phyloP scores from a whole-genome alignment of 2,329 filamentous ascomycete genomes.

The Diaporthe capsici region DNA sequence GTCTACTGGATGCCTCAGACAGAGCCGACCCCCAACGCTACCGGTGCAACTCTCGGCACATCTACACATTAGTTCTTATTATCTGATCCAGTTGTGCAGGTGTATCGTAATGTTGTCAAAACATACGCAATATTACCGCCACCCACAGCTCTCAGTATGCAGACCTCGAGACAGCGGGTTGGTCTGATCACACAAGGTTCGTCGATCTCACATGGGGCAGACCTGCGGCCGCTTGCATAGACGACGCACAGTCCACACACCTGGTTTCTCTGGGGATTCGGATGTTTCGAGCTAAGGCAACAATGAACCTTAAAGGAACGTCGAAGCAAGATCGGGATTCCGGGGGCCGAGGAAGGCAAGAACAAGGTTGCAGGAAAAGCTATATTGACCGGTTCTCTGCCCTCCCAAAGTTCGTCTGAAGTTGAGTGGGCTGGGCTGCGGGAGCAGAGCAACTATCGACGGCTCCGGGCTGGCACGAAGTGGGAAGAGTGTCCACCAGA shows the following conservation, averaged over 20 bases:
- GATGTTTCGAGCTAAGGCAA: slow-evolving; percentile 30
- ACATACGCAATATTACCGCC: slow-evolving; percentile 8
- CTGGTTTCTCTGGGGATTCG: slow-evolving; percentile 21
- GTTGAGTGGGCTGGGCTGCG: background rate
- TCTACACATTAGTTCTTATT: background rate
- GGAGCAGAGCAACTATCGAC: background rate
- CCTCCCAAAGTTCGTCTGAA: slow-evolving; percentile 21
- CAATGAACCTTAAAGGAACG: slow-evolving; percentile 33
- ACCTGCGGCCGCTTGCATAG: slow-evolving; percentile 16
- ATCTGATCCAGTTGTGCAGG: background rate
- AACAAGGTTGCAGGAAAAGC: slow-evolving; percentile 1
- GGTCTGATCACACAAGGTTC: slow-evolving; percentile 18
- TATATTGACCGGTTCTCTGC: background rate
- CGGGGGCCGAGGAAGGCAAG: background rate
- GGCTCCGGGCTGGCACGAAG: background rate
- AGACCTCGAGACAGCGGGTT: slow-evolving; percentile 15
- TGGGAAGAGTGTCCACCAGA: background rate
- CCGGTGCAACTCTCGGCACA: background rate
- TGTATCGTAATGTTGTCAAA: background rate
- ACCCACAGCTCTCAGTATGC: background rate
- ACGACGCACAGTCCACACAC: slow-evolving; percentile 27
- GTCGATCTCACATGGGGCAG: slow-evolving; percentile 34
- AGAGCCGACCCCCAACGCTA: background rate
- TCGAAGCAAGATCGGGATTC: slow-evolving; percentile 4
- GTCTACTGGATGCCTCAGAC: background rate